Evolutionary conservation across 75 land plant species (phyloP).

Genomic region (Cunninghamia lanceolata): DNA sequence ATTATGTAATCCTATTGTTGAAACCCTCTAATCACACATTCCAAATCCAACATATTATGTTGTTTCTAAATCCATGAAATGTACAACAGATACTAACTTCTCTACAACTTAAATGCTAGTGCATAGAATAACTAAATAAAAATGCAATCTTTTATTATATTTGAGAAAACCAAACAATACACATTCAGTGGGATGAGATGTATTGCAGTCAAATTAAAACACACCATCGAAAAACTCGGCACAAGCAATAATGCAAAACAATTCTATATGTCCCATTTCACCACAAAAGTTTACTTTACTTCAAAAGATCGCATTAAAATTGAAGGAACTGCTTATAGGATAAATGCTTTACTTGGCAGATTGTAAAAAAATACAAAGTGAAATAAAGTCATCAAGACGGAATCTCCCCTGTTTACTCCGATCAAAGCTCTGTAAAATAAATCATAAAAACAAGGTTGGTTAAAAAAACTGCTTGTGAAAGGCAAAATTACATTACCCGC

Average conservation of each 20-base stretch:
- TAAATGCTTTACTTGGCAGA: slow-evolving; percentile 59
- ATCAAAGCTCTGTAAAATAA: slow-evolving; percentile 78
- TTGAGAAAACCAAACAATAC: background rate
- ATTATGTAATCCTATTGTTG: background rate
- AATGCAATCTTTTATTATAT: background rate
- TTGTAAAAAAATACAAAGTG: slow-evolving; percentile 82
- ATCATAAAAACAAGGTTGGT: background rate
- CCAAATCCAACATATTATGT: background rate
- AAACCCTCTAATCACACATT: background rate
- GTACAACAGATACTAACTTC: background rate
- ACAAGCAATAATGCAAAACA: background rate
- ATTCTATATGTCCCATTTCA: background rate
- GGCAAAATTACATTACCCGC: background rate
- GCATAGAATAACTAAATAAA: background rate
- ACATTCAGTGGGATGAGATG: background rate
- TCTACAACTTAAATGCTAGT: background rate
- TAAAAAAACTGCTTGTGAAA: background rate
- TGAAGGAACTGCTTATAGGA: background rate
- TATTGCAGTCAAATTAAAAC: background rate
- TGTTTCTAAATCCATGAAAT: background rate
- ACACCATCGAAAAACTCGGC: background rate
- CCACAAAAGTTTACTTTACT: background rate
- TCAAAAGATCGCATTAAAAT: background rate
- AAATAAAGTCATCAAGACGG: slow-evolving; percentile 75
- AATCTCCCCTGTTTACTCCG: slow-evolving; percentile 57